Percentiles rank a stretch among this genome's conserved stretches.
phyloP scores from a whole-genome alignment of 2,329 filamentous ascomycete genomes.

The Fusarium chuoi region DNA sequence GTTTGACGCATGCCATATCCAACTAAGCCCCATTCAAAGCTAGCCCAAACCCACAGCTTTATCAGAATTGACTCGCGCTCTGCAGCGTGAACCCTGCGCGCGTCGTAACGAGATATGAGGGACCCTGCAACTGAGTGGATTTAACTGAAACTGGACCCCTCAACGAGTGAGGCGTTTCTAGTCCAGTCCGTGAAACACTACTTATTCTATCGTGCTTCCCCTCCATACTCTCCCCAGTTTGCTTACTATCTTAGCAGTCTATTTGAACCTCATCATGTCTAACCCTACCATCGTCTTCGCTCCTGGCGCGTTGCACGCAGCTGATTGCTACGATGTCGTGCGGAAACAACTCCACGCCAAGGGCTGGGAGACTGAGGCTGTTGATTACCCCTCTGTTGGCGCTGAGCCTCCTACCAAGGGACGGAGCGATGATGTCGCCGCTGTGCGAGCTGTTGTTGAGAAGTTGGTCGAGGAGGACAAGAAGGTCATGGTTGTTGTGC shows the following conservation, averaged over 20 bases:
- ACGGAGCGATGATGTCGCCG: neutral
- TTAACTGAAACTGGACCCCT: neutral
- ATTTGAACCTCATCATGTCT: neutral
- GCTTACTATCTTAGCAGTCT: neutral
- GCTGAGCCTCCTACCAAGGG: slow-evolving; percentile 11
- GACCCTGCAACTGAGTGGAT: neutral
- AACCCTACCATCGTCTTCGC: slow-evolving; percentile 15
- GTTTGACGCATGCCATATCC: neutral
- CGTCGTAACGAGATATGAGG: neutral
- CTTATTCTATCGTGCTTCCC: neutral
- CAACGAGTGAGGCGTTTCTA: too few species aligned
- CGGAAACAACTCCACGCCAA: neutral
- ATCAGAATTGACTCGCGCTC: neutral
- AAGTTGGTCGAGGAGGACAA: neutral
- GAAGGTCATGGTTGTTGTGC: slow-evolving; percentile 9
- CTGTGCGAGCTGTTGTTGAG: neutral
- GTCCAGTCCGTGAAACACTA: neutral
- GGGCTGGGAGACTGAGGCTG: slow-evolving; percentile 7
- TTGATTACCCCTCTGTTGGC: slow-evolving; percentile 17
- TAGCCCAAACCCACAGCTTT: neutral
- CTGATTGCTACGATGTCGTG: slow-evolving; percentile 10
- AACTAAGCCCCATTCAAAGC: neutral
- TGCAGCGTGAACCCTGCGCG: neutral
- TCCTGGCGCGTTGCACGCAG: slow-evolving; percentile 11
- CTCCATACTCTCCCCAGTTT: neutral